Base-by-base conservation (phyloP, 2,329 filamentous ascomycete genomes). In the Helicocarpus griseus region DNA sequence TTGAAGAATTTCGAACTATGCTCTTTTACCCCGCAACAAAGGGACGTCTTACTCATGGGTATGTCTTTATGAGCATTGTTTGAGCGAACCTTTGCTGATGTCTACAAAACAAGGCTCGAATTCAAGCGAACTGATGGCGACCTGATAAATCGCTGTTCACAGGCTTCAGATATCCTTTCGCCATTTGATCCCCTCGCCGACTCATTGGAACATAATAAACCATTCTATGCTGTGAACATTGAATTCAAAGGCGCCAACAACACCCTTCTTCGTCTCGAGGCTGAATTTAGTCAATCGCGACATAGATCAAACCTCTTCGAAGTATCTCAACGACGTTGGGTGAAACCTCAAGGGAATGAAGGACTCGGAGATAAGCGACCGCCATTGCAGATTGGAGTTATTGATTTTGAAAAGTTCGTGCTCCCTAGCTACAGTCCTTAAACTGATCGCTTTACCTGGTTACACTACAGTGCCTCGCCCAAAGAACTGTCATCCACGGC, bases 1-100 rank as follows among this genome's bases (percentile, higher is more conserved):
- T 69, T 51, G 63, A 66, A 38, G 69, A 73, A 39, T 73, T 74
- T 50, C 58, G 62, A 36, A 61, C 63, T 21, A 72, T 73, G 69
- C 49, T 74, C 35, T 54, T 63, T 21, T 58, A 68, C 48, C 60
- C 67, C 17, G 57, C 62, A 40, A 67, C 65, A 3, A 65, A 62
- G 52, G 69, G 69, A 5, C 61, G 65, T 33, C 56, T 69, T n/a
- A 55, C 71, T 33, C 63, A 65, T 31, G 65, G 64, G 69, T 71
- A 65, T 52, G 65, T 21, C 46, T 44, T n/a, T 17, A 11, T n/a
- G 14, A 11, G 21, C 11, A 7, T 9, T 26, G 8, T 41, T 13
- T 17, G 13, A 31, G 36, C 11, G 31, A 40, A 8, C n/a, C n/a
- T 6, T 6, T 54, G 31, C 38, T 49, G 38, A 43, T 29, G 9